phyloP scores from a whole-genome alignment of 1,284 basidiomycete genomes.

The Irpex lacteus region DNA sequence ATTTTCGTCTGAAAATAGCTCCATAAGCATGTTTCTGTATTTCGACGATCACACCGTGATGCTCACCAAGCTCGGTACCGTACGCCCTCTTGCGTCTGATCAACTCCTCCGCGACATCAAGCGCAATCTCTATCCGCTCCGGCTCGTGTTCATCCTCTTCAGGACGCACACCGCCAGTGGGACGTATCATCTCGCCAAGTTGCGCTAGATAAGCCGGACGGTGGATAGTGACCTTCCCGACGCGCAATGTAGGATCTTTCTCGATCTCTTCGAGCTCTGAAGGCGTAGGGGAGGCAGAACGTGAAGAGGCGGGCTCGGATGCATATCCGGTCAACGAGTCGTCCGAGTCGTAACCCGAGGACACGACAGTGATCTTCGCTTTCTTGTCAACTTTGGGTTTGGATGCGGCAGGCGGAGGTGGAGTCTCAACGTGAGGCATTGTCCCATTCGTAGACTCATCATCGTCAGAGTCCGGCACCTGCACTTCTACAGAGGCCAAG shows the following conservation, averaged over 20 bases:
- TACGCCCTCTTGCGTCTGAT: slow-evolving; percentile 80
- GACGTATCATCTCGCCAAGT: slow-evolving; percentile 68
- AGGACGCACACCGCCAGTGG: slow-evolving; percentile 39
- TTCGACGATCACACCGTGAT: not conserved
- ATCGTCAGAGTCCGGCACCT: not conserved
- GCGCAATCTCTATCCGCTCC: slow-evolving; percentile 73
- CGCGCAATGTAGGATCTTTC: slow-evolving; percentile 74
- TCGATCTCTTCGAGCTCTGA: slow-evolving; percentile 82
- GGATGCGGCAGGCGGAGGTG: not conserved
- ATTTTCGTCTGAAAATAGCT: slow-evolving; percentile 70
- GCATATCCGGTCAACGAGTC: slow-evolving; percentile 83
- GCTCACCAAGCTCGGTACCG: slow-evolving; percentile 81
- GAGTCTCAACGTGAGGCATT: not conserved
- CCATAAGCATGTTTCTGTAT: not conserved
- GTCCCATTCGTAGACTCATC: slow-evolving; percentile 5
- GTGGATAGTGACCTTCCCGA: slow-evolving; percentile 62
- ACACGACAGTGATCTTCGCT: slow-evolving; percentile 4
- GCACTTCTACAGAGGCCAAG: not conserved
- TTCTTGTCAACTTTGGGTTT: not conserved
- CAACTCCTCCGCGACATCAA: slow-evolving; percentile 76
- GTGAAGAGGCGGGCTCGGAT: slow-evolving; percentile 58
- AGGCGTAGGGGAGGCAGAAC: slow-evolving; percentile 76
- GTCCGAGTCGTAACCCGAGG: slow-evolving; percentile 64
- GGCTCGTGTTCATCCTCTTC: slow-evolving; percentile 68
- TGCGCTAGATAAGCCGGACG: slow-evolving; percentile 84